A percentile compares a stretch with the other conserved stretches of the same genome.
Evolutionary conservation across 2,329 filamentous ascomycete species (phyloP).

Genomic region (Fusarium fujikuroi): DNA sequence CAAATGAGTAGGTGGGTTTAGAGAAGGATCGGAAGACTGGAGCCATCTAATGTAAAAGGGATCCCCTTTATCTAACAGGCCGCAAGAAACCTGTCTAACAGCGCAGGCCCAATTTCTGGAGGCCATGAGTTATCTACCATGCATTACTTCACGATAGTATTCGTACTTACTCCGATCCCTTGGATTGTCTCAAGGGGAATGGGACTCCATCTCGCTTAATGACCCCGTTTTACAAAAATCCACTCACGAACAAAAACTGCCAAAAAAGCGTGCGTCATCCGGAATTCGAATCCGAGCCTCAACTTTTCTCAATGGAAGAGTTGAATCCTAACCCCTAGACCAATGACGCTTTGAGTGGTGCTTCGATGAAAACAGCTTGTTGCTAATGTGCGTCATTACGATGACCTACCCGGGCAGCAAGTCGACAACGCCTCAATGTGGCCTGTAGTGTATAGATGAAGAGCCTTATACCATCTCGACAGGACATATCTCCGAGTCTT

Average conservation of each 20-base stretch:
- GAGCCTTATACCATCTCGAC: neutral
- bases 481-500: accelerated
- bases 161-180: neutral
- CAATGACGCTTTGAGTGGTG: slow-evolving; percentile 1
- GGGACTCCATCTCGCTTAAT: neutral
- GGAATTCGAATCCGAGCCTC: slow-evolving; percentile 30
- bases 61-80: too few species aligned
- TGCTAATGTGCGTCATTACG: neutral
- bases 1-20: neutral
- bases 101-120: neutral
- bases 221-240: neutral
- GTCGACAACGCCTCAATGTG: too few species aligned
- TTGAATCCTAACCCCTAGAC: slow-evolving; percentile 31
- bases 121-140: neutral
- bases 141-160: too few species aligned
- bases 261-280: slow-evolving; percentile 15
- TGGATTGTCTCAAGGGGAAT: neutral
- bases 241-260: neutral
- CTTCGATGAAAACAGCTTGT: neutral
- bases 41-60: too few species aligned
- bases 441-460: neutral
- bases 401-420: neutral
- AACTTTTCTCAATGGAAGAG: slow-evolving; percentile 28
- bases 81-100: neutral
- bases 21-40: neutral